A percentile compares a stretch with the other conserved stretches of the same genome.
These are phyloP conservation scores for Gossypium longicalyx DNA, from an alignment of 345 rosid genomes.

Conservation along the genomic window DNA sequence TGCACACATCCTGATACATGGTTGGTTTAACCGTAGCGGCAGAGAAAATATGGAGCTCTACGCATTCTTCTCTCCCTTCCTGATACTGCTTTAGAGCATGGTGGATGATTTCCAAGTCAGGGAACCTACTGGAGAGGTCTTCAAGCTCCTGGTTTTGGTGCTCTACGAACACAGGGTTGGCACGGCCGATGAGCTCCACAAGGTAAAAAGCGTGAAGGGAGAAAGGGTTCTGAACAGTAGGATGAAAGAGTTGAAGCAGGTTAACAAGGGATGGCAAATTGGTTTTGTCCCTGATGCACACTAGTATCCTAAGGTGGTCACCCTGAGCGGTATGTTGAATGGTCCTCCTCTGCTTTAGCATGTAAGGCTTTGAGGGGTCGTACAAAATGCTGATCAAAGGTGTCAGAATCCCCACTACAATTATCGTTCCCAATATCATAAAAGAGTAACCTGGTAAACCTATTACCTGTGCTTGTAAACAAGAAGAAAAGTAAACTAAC, in stretches of 20 bases:
- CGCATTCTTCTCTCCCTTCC: conserved; percentile 24
- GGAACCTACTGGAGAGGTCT: conserved; percentile 8
- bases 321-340: conserved; percentile 58
- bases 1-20: conserved; percentile 72
- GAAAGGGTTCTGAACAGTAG: conserved; percentile 39
- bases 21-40: conserved; percentile 45
- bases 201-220: conserved; percentile 51
- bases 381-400: conserved; percentile 46
- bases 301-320: conserved; percentile 39
- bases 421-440: conserved; percentile 34
- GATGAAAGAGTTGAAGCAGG: conserved; percentile 54
- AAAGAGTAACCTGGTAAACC: conserved; percentile 32
- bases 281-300: conserved; percentile 44
- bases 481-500: neutral
- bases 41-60: conserved; percentile 41
- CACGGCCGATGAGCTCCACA: conserved; percentile 35
- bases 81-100: conserved; percentile 41
- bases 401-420: conserved; percentile 21
- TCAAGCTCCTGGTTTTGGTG: conserved; percentile 23
- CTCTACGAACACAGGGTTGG: neutral
- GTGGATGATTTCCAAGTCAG: conserved; percentile 25
- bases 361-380: conserved; percentile 67
- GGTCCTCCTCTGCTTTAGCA: conserved; percentile 62
- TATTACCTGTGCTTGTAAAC: conserved; percentile 31
- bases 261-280: conserved; percentile 39